Evolutionary conservation across 768 basidiomycete genomes (phyloP).

Genomic region (Boletus vermiculosoides): DNA sequence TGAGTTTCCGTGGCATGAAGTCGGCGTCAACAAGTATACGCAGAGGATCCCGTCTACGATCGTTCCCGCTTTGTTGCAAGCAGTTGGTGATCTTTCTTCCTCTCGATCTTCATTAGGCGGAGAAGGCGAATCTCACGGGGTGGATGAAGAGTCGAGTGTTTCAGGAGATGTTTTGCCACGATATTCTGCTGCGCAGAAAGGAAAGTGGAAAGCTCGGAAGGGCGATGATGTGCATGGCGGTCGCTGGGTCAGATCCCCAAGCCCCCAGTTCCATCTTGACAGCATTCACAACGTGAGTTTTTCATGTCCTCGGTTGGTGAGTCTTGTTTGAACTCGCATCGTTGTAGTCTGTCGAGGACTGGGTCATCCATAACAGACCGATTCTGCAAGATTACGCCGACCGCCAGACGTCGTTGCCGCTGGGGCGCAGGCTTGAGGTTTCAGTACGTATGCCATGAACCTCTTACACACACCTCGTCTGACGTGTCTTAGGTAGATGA

Average conservation of each 20-base stretch:
- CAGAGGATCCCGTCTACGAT: slow-evolving; percentile 16
- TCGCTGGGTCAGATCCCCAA: neutral
- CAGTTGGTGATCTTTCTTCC: neutral
- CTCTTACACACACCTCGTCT: neutral
- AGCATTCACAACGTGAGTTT: slow-evolving; percentile 5
- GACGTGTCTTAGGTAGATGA: slow-evolving; percentile 23
- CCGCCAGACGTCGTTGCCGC: slow-evolving; percentile 25
- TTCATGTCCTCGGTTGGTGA: neutral
- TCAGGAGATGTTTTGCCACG: neutral
- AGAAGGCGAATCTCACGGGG: neutral
- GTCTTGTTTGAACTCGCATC: neutral
- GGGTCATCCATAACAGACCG: slow-evolving; percentile 24
- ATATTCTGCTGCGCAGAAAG: slow-evolving; percentile 15
- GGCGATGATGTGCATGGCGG: neutral
- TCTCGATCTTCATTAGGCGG: neutral
- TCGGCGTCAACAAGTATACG: neutral
- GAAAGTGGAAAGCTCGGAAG: slow-evolving; percentile 10
- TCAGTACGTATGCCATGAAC: slow-evolving; percentile 15
- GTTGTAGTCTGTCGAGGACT: slow-evolving; percentile 18
- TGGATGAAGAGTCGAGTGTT: neutral
- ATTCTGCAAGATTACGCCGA: slow-evolving; percentile 29
- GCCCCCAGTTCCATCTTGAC: neutral
- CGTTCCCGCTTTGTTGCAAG: slow-evolving; percentile 18
- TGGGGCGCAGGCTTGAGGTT: slow-evolving; percentile 25
- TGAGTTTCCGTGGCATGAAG: slow-evolving; percentile 6